Evolutionary conservation across 2,329 filamentous ascomycete species (phyloP).

Genomic region (Lachnellula subtilissima): DNA sequence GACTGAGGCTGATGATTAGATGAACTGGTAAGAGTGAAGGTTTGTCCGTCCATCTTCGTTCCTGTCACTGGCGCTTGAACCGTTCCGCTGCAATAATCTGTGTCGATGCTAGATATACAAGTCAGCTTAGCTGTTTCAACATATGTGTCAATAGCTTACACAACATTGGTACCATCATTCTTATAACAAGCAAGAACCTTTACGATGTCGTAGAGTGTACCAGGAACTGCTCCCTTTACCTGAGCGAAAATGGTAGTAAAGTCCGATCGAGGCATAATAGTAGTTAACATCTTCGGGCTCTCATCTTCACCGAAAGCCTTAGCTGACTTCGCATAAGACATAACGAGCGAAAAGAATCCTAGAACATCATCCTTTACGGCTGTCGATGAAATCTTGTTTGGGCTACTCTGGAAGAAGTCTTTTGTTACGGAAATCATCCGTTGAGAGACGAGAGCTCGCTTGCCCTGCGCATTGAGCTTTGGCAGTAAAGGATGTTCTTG

Average conservation of each 20-base stretch:
- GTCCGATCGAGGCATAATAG: constrained; percentile 11
- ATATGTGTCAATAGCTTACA: background rate
- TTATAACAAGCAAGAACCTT: constrained; percentile 10
- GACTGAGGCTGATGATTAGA: background rate
- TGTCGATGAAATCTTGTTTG: background rate
- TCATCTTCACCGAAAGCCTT: background rate
- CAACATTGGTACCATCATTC: background rate
- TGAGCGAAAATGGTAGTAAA: constrained; percentile 9
- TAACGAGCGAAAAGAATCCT: constrained; percentile 9
- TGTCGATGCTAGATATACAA: background rate
- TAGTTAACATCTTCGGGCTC: constrained; percentile 4
- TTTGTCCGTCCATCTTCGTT: background rate
- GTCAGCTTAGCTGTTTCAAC: background rate
- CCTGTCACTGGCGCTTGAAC: background rate
- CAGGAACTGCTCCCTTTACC: constrained; percentile 4
- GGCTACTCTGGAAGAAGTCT: constrained; percentile 5
- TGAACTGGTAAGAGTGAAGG: background rate
- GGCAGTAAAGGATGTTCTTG: background rate
- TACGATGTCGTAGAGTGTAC: constrained; percentile 1
- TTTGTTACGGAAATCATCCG: constrained; percentile 1
- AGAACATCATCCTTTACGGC: constrained; percentile 7
- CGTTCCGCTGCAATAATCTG: background rate
- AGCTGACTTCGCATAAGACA: constrained; percentile 9
- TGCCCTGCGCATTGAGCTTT: background rate
- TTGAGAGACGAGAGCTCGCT: background rate